A percentile compares a stretch with the other conserved stretches of the same genome.
Conservation (phyloP, 2,329 filamentous ascomycete species). For the Cladosporium sp. region DNA sequence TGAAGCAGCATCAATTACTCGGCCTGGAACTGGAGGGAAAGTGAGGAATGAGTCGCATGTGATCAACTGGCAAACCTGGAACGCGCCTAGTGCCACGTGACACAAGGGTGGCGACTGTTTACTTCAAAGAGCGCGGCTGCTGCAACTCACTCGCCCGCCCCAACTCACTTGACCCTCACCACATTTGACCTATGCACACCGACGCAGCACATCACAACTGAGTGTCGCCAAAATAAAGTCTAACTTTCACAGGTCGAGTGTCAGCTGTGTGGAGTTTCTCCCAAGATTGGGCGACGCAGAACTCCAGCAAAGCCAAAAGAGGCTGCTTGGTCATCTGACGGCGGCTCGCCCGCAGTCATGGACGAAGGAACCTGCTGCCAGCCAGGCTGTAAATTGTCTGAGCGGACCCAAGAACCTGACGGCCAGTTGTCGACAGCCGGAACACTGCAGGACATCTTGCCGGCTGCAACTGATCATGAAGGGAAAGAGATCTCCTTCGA, state of each 20-base stretch:
- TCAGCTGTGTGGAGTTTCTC: background rate
- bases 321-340: background rate
- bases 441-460: background rate
- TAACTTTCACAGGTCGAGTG: background rate
- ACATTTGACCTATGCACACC: too few species aligned
- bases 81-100: too few species aligned
- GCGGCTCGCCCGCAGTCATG: background rate
- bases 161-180: too few species aligned
- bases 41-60: too few species aligned
- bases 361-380: background rate
- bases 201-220: too few species aligned
- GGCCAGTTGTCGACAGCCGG: too few species aligned
- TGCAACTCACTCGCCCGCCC: too few species aligned
- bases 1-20: too few species aligned
- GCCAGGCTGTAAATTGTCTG: background rate
- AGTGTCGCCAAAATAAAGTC: background rate
- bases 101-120: too few species aligned
- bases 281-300: background rate
- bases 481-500: background rate
- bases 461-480: background rate
- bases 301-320: background rate
- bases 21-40: too few species aligned
- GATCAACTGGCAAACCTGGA: too few species aligned
- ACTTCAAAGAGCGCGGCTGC: too few species aligned
- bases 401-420: background rate